These are phyloP conservation scores for Pogostemon cablin DNA, from an alignment of 257 asterid species.

Conservation along the genomic window DNA sequence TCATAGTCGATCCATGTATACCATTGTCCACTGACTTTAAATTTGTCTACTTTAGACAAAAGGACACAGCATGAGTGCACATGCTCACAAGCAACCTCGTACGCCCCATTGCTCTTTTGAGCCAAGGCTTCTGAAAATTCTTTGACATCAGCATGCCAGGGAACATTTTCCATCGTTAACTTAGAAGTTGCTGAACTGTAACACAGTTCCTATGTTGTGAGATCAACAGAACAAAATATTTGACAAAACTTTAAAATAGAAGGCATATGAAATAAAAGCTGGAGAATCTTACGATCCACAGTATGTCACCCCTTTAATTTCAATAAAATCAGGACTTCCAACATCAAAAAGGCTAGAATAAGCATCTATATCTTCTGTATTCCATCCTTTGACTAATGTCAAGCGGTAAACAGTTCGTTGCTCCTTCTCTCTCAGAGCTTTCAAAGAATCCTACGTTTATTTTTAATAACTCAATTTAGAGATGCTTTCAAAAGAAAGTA, in stretches of 20 bases:
- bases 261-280: not conserved
- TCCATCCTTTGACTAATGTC: constrained; percentile 98
- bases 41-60: constrained; percentile 81
- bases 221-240: not conserved
- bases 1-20: constrained; percentile 96
- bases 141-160: constrained; percentile 96
- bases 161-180: constrained; percentile 97
- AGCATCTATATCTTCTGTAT: constrained; percentile 91
- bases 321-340: constrained; percentile 92
- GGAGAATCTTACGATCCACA: constrained; percentile 87
- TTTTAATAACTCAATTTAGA: constrained; percentile 24
- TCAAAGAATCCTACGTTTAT: constrained; percentile 76
- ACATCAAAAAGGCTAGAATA: constrained; percentile 70
- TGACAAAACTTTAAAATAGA: not conserved
- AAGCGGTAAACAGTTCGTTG: constrained; percentile 95
- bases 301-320: constrained; percentile 97
- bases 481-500: constrained; percentile 10
- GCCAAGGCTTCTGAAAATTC: constrained; percentile 86
- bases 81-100: constrained; percentile 97
- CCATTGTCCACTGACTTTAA: constrained; percentile 85
- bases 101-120: constrained; percentile 77
- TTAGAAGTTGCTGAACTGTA: constrained; percentile 94
- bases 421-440: constrained; percentile 83
- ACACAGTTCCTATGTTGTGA: constrained; percentile 16
- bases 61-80: constrained; percentile 96